phyloP scores from a whole-genome alignment of 208 protist genomes.

The Trypanosoma cruzi region DNA sequence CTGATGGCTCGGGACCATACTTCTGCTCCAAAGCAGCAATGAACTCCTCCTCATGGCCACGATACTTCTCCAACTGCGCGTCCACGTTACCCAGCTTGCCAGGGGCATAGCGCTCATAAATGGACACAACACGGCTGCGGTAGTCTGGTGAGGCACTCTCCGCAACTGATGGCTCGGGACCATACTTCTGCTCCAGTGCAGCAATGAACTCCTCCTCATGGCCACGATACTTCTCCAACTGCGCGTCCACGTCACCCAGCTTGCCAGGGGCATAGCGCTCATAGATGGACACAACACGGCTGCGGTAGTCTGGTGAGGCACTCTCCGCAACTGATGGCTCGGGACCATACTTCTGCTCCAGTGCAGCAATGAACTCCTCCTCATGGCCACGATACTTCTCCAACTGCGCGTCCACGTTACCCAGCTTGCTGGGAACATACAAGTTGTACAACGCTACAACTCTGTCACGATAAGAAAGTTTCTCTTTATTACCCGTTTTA shows the following conservation, averaged over 20 bases:
- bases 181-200: no score
- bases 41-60: no score
- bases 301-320: neutral
- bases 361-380: conserved; percentile 32
- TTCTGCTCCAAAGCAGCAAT: no score
- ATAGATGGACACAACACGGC: neutral
- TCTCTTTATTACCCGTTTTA: neutral
- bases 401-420: conserved; percentile 35
- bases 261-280: neutral
- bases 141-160: neutral
- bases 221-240: no score
- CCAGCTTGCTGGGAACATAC: conserved; percentile 34
- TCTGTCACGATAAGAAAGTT: conserved; percentile 17
- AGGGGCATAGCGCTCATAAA: neutral
- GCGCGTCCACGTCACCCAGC: no score
- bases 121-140: neutral
- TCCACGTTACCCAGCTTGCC: no score
- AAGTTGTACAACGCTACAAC: conserved; percentile 35
- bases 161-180: neutral
- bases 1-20: no score
- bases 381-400: conserved; percentile 31
- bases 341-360: conserved; percentile 31
- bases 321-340: neutral
- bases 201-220: no score
- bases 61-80: no score